Evolutionary conservation across 768 basidiomycete genomes (phyloP).

Genomic region (Pleurotus giganteus): DNA sequence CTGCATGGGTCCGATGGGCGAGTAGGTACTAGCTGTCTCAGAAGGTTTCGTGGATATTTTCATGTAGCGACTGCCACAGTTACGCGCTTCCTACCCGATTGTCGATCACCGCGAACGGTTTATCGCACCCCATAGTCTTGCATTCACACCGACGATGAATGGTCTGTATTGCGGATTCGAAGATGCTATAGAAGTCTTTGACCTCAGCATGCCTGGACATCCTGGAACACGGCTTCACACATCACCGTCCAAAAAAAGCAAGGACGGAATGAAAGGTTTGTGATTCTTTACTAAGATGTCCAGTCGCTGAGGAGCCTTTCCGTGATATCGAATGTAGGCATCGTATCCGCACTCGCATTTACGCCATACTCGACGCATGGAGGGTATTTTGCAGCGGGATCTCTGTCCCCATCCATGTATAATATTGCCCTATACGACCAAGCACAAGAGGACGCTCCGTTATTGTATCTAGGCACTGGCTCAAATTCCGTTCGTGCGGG

Average conservation of each 20-base stretch:
- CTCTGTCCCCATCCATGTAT: slow-evolving; percentile 49
- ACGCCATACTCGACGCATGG: slow-evolving; percentile 48
- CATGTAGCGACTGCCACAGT: slow-evolving; percentile 38
- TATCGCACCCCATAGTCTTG: slow-evolving; percentile 80
- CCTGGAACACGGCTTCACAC: slow-evolving; percentile 69
- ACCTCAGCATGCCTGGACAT: slow-evolving; percentile 64
- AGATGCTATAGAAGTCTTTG: slow-evolving; percentile 42
- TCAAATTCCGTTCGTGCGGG: slow-evolving; percentile 31
- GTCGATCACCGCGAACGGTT: slow-evolving; percentile 93
- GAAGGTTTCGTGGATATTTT: neutral
- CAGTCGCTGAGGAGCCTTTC: neutral
- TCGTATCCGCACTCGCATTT: slow-evolving; percentile 84
- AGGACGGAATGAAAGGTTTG: slow-evolving; percentile 84
- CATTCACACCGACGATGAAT: slow-evolving; percentile 55
- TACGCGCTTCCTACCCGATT: slow-evolving; percentile 88
- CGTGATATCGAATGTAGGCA: slow-evolving; percentile 47
- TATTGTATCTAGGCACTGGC: slow-evolving; percentile 65
- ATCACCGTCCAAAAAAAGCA: slow-evolving; percentile 71
- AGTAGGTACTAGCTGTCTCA: slow-evolving; percentile 39
- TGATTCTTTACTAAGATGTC: neutral
- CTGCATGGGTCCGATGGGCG: slow-evolving; percentile 76
- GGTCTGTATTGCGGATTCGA: slow-evolving; percentile 70
- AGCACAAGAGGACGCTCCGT: slow-evolving; percentile 45
- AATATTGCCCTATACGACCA: slow-evolving; percentile 73
- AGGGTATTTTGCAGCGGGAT: slow-evolving; percentile 78